phyloP scores from a whole-genome alignment of 306 rosid species.

The Ochetophila trinervis region DNA sequence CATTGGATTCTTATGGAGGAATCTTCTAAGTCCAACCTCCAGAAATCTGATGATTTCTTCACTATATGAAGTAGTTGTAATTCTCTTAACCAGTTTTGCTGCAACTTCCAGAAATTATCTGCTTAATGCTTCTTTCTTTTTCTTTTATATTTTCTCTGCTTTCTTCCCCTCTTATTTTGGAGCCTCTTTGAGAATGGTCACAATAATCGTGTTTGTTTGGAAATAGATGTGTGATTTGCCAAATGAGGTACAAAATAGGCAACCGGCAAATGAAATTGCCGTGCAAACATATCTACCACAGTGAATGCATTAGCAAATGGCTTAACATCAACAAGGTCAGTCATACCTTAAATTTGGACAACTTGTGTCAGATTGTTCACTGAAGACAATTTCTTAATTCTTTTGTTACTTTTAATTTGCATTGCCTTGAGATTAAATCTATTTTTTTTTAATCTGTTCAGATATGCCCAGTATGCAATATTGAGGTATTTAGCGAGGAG shows the following conservation, averaged over 20 bases:
- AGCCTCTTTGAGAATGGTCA: not conserved
- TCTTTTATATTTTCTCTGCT: not conserved
- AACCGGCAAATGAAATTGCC: conserved; percentile 80
- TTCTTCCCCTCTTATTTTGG: not conserved
- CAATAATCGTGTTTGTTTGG: not conserved
- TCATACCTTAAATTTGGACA: not conserved
- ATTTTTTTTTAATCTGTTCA: conserved; percentile 25
- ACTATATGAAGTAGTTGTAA: too few relatives aligned
- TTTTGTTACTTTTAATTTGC: not conserved
- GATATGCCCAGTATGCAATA: conserved; percentile 94
- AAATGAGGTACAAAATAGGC: conserved; percentile 85
- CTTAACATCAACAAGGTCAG: conserved; percentile 84
- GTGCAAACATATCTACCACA: conserved; percentile 80
- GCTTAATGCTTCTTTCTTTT: too few relatives aligned
- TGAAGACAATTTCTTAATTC: not conserved
- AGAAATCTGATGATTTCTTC: too few relatives aligned
- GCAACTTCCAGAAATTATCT: too few relatives aligned
- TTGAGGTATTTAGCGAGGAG: conserved; percentile 73
- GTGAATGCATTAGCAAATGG: conserved; percentile 88
- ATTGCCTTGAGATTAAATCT: not conserved
- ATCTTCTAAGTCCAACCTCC: not conserved
- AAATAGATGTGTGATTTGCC: conserved; percentile 85
- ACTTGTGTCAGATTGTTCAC: conserved; percentile 1
- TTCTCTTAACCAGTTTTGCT: too few relatives aligned
- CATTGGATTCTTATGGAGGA: not conserved